Evolutionary conservation across 495 filamentous ascomycete species (phyloP), one percentile per base, ranked within the genome.

Genomic region (Annulohypoxylon maeteangense): DNA sequence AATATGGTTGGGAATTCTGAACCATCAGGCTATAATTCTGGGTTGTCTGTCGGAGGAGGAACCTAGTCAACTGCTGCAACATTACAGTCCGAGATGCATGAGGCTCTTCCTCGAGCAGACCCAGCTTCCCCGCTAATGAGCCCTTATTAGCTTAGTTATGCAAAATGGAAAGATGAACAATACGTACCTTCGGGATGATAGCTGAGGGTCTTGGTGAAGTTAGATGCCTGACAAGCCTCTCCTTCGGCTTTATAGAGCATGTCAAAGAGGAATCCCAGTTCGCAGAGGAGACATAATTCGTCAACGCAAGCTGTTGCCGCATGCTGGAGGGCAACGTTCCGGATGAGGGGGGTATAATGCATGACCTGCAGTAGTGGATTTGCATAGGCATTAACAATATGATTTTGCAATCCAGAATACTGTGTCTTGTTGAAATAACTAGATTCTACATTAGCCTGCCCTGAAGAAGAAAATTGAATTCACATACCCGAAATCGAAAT

Each of bases 231-330:
- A 72, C 96, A 98, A 67, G 94, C 95, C 61, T 92, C 89, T 1
- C 94, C 95, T 71, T 90, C 89, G 6, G 95, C 95, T 75, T 97
- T 98, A 71, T 98, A 92, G 32, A 99, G 84, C 95, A 99, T 99
- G 75, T 99, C 95, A 72, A 98, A 94, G 18, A 99, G 82, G 77
- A 94, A 99, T 16, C 95, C 95, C 76, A 98, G 80, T 79, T 99
- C 96, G 80, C 95, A 99, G 2, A 98, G 81, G 36, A 99, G 82
- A 81, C 95, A 99, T 42, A 86, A 81, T 42, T 97, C 94, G 36
- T 86, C 86, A 11, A 92, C 83, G 78, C 95, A 99, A 45, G 88
- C 86, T 12, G 90, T 91, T 5, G 95, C 93, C 8, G 93, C 89
- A 78, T 99, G 95, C 53, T 91, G 88, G n/a, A 99, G 85, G 2